phyloP scores from a whole-genome alignment of 73 alveolate genomes.

The Paraurostyla sp. region DNA sequence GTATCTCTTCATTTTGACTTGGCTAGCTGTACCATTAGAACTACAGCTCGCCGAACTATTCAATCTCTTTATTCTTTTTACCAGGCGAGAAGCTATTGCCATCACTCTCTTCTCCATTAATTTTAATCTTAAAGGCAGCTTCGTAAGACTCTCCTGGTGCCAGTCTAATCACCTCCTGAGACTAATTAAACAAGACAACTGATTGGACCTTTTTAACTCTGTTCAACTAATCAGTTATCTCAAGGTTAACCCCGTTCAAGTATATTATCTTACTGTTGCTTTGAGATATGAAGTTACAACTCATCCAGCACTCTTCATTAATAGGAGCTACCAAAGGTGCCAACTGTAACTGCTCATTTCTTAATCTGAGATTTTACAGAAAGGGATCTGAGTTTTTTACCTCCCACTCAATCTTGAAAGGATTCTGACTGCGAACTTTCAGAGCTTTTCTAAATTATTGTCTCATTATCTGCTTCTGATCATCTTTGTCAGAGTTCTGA shows the following conservation, averaged over 20 bases:
- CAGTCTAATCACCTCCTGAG: neutral
- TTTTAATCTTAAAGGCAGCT: neutral
- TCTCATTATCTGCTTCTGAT: constrained; percentile 33
- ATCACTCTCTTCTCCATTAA: neutral
- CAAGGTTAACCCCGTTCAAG: neutral
- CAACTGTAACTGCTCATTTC: constrained; percentile 36
- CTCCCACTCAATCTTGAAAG: constrained; percentile 49
- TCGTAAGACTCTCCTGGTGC: constrained; percentile 53
- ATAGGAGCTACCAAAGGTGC: constrained; percentile 54
- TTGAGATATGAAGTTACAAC: constrained; percentile 36
- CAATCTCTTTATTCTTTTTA: constrained; percentile 18
- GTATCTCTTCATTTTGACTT: neutral
- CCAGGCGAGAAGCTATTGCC: neutral
- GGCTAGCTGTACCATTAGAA: constrained; percentile 21
- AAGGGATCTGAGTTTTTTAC: constrained; percentile 44
- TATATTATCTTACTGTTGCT: neutral
- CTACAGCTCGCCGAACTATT: constrained; percentile 22
- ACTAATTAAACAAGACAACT: neutral
- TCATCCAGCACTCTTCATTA: constrained; percentile 48
- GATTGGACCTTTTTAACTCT: neutral
- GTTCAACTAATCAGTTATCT: neutral
- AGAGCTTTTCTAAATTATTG: neutral
- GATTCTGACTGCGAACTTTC: constrained; percentile 25
- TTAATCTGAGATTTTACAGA: constrained; percentile 25
- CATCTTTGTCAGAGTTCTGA: constrained; percentile 55